Evolutionary conservation across 768 basidiomycete species (phyloP).

Genomic region (Tricholoma bakamatsutake): DNA sequence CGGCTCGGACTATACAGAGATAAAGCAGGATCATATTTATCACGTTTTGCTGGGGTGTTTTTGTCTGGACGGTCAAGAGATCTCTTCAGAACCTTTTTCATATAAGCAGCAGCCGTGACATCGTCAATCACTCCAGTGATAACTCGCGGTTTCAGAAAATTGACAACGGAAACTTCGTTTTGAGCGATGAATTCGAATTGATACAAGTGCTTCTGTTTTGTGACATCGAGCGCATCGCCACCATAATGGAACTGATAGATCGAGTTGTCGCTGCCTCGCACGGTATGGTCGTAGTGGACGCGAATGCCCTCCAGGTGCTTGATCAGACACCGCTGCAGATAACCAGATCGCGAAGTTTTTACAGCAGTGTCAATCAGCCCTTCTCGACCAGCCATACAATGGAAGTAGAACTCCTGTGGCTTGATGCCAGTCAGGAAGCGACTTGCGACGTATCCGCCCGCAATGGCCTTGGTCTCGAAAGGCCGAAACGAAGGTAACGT

Average conservation of each 20-base stretch:
- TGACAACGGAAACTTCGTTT: constrained; percentile 76
- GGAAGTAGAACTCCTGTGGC: constrained; percentile 99
- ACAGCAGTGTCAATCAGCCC: constrained; percentile 99
- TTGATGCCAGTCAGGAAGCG: constrained; percentile 98
- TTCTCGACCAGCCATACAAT: constrained; percentile 99
- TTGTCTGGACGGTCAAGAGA: constrained; percentile 40
- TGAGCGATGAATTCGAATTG: constrained; percentile 92
- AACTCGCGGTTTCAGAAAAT: constrained; percentile 58
- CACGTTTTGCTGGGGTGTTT: constrained; percentile 42
- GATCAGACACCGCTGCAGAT: constrained; percentile 95
- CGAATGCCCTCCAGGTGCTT: constrained; percentile 97
- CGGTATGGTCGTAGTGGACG: constrained; percentile 97
- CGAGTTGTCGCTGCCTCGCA: constrained; percentile 90
- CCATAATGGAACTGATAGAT: constrained; percentile 97
- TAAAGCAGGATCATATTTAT: constrained; percentile 66
- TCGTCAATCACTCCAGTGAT: constrained; percentile 57
- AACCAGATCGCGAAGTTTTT: constrained; percentile 97
- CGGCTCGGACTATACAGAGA: constrained; percentile 72
- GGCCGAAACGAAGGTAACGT: constrained; percentile 95
- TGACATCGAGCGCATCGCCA: constrained; percentile 94
- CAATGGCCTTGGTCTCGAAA: constrained; percentile 97
- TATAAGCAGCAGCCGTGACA: constrained; percentile 63
- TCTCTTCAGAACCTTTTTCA: constrained; percentile 87
- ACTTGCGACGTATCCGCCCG: constrained; percentile 96
- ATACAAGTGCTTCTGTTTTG: constrained; percentile 91